A percentile compares a stretch with the other conserved stretches of the same genome.
phyloP scores from a whole-genome alignment of 108 stramenopile species.

The Skeletonema grethae region DNA sequence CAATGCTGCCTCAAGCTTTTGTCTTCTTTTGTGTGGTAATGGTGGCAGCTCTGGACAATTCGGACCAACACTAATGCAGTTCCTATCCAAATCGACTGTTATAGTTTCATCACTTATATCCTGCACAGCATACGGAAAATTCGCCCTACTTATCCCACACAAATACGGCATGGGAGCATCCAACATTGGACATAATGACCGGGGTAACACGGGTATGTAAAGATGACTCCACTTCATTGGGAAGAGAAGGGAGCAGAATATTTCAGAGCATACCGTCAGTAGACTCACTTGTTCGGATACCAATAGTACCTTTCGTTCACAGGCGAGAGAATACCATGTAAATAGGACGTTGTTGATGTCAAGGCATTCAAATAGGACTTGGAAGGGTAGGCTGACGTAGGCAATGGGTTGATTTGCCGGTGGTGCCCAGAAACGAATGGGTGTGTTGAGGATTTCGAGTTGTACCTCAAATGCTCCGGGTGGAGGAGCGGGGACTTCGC shows the following conservation, averaged over 20 bases:
- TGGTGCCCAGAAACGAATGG: conserved; percentile 85
- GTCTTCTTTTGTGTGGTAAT: conserved; percentile 67
- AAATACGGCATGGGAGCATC: conserved; percentile 91
- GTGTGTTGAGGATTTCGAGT: conserved; percentile 61
- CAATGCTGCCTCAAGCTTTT: conserved; percentile 61
- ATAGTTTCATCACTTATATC: conserved; percentile 76
- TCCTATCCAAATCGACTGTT: conserved; percentile 87
- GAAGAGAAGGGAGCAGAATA: conserved; percentile 86
- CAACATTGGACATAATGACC: conserved; percentile 74
- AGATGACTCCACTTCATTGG: conserved; percentile 94
- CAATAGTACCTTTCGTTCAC: conserved; percentile 86
- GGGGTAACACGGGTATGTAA: conserved; percentile 85
- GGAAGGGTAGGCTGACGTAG: conserved; percentile 90
- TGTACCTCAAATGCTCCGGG: conserved; percentile 89
- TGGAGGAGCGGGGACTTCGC: conserved; percentile 95
- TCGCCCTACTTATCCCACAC: conserved; percentile 79
- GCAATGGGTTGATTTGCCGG: conserved; percentile 93
- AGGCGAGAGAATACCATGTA: conserved; percentile 75
- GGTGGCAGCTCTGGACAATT: conserved; percentile 54
- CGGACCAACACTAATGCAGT: conserved; percentile 63
- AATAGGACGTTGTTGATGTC: conserved; percentile 72
- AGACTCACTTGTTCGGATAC: conserved; percentile 47
- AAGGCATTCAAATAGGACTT: conserved; percentile 88
- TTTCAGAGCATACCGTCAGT: conserved; percentile 88
- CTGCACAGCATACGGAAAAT: conserved; percentile 67